Percentiles rank a stretch among this genome's conserved stretches.
These are phyloP conservation scores for Trichophyton mentagrophytes DNA, from an alignment of 2,329 filamentous ascomycete genomes.

Conservation along the genomic window DNA sequence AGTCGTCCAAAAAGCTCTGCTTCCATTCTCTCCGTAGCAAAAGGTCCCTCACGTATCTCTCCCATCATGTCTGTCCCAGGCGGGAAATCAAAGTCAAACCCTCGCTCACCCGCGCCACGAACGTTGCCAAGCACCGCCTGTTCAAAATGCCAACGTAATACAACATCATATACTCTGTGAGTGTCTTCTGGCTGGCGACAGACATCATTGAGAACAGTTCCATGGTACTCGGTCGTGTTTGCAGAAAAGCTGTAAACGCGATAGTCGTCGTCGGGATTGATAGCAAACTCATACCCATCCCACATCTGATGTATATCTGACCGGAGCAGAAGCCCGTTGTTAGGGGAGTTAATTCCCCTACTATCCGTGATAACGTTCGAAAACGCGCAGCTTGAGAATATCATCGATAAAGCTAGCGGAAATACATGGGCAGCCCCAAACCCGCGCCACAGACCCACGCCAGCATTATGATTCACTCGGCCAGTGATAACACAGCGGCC, in stretches of 20 bases:
- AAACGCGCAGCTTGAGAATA: no score
- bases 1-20: neutral
- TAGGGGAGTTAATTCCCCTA: neutral
- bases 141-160: slow-evolving; percentile 13
- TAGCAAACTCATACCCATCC: neutral
- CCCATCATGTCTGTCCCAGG: neutral
- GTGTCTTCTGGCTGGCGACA: neutral
- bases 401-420: neutral
- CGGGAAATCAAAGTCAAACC: slow-evolving; percentile 2
- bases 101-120: neutral
- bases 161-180: neutral
- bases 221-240: neutral
- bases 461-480: neutral
- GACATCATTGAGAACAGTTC: neutral
- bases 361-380: no score
- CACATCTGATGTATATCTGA: neutral
- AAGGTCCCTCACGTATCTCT: slow-evolving; percentile 1
- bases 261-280: neutral
- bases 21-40: neutral
- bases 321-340: neutral
- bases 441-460: neutral
- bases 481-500: neutral
- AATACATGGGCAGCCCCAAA: neutral
- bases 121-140: slow-evolving; percentile 11
- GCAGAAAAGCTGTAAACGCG: neutral